These are phyloP conservation scores for Talaromyces trachyspermus DNA, from an alignment of 495 filamentous ascomycete genomes.

Conservation along the genomic window DNA sequence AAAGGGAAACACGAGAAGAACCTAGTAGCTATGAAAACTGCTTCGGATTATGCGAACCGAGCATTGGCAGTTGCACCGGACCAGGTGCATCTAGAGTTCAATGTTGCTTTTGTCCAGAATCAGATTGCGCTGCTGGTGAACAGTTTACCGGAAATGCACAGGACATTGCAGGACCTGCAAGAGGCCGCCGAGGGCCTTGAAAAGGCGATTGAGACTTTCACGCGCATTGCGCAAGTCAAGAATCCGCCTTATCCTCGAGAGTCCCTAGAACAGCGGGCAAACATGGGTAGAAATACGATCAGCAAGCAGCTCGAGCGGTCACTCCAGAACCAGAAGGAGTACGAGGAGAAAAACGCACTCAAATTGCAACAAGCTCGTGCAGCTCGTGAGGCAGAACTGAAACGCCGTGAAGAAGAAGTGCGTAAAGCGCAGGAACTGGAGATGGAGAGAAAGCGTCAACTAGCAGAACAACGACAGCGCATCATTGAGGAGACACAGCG, in stretches of 20 bases:
- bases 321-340: constrained; percentile 76
- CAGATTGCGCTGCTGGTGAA: constrained; percentile 81
- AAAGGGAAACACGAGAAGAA: constrained; percentile 76
- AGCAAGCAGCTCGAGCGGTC: constrained; percentile 82
- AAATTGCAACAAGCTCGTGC: constrained; percentile 70
- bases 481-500: constrained; percentile 70
- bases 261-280: constrained; percentile 88
- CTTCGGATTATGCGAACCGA: constrained; percentile 82
- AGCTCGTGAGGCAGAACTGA: constrained; percentile 67
- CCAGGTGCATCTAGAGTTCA: constrained; percentile 88
- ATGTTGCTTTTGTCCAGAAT: constrained; percentile 94
- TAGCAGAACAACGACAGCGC: constrained; percentile 72
- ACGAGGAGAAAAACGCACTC: constrained; percentile 85
- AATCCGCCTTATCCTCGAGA: constrained; percentile 84
- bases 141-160: constrained; percentile 62
- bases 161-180: constrained; percentile 70
- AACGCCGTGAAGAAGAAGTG: constrained; percentile 63
- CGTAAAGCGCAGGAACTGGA: constrained; percentile 57
- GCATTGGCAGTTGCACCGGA: constrained; percentile 72
- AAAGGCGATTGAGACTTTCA: constrained; percentile 74
- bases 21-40: constrained; percentile 71
- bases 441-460: constrained; percentile 62
- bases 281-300: constrained; percentile 93
- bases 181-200: constrained; percentile 79
- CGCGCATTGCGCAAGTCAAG: constrained; percentile 69